Evolutionary conservation across 228 moss, liverwort and hornwort genomes (phyloP).

Genomic region (Sphagnum magellanicum): DNA sequence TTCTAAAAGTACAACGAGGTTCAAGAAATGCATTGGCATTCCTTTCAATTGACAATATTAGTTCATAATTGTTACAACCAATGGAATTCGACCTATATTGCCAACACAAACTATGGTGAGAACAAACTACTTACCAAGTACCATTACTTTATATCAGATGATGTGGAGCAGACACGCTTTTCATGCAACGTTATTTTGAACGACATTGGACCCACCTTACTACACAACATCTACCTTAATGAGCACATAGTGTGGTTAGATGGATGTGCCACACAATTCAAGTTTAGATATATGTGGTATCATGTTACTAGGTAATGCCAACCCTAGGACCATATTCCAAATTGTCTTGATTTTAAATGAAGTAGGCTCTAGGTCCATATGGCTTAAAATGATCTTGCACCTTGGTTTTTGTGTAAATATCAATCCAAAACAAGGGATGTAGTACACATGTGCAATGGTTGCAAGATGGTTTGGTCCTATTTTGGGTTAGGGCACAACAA

Average conservation of each 20-base stretch:
- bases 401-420: neutral
- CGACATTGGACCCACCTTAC: neutral
- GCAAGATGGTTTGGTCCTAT: neutral
- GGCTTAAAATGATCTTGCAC: neutral
- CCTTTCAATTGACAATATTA: neutral
- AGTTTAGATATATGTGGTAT: neutral
- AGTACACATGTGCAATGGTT: neutral
- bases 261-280: neutral
- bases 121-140: neutral
- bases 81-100: neutral
- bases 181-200: neutral
- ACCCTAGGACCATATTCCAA: neutral
- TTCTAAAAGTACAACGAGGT: neutral
- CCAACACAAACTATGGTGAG: neutral
- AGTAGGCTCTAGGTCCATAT: neutral
- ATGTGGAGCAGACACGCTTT: neutral
- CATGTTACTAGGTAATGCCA: neutral
- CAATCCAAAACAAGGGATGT: neutral
- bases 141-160: neutral
- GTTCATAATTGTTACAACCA: neutral
- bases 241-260: neutral
- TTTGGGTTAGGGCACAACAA: too few relatives aligned
- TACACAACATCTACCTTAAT: neutral
- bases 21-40: neutral
- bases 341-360: neutral